Base-by-base conservation (phyloP, 1,284 basidiomycete genomes). In the Trichosporon sp. region DNA sequence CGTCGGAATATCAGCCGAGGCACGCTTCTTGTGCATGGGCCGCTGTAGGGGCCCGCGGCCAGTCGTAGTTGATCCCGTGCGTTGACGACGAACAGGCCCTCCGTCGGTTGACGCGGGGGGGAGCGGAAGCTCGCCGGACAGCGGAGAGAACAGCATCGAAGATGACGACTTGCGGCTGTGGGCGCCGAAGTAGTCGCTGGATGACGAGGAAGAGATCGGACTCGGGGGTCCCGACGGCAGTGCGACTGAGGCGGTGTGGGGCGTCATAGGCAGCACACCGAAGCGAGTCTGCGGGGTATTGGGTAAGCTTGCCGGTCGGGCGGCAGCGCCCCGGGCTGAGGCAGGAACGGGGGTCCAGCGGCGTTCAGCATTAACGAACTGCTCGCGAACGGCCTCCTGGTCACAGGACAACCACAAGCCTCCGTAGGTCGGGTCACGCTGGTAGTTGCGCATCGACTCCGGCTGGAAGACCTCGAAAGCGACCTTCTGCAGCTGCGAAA, bases 401-500 rank as follows among this genome's bases (percentile, higher is more conserved):
- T 78, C 77, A 60, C 80, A 81, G 13, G 77, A 73, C 0, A 83
- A 71, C 81, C 81, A 83, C 18, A 74, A 67, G 9, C 78, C 77
- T 1, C 76, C 78, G 56, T 75, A 78, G 2, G 71, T 69, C 9
- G 73, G 65, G 64, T 79, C 76, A 6, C 64, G 67, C 0, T 65
- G 31, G 8, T 73, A 42, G 21, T 72, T 68, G 15, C 68, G 68
- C 68, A 72, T 70, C 15, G 60, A 73, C 53, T 73, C 74, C 25
- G 87, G 85, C 75, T 91, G 90, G 77, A 89, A 94, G 9, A 95
- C 89, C 83, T 95, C 93, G 74, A 95, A 92, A 0, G 92, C 93
- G 72, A 95, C 81, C 76, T 95, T 98, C 85, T 97, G 95, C 66
- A 97, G 86, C 79, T 98, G 96, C 21, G 93, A 95, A 25, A 98